These are phyloP conservation scores for Trichosporon sp. DNA, from an alignment of 1,284 basidiomycete species.

Conservation along the genomic window DNA sequence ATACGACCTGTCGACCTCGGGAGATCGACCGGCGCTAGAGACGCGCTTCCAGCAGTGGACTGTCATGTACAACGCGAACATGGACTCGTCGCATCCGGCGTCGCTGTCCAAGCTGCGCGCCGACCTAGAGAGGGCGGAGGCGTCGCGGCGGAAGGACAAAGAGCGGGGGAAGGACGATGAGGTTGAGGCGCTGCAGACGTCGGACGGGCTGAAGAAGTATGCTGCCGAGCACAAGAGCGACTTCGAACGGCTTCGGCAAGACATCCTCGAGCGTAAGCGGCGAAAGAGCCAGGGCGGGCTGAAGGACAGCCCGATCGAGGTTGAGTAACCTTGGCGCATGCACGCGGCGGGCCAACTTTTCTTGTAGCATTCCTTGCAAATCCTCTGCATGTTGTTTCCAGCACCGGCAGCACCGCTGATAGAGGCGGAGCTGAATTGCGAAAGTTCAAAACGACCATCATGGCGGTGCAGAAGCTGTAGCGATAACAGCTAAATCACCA, in stretches of 20 bases:
- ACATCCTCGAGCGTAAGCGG: slow-evolving; percentile 39
- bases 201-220: slow-evolving; percentile 36
- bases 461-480: background rate
- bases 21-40: slow-evolving; percentile 38
- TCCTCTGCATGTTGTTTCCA: background rate
- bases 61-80: slow-evolving; percentile 45
- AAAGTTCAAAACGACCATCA: background rate
- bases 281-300: slow-evolving; percentile 14
- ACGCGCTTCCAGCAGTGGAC: slow-evolving; percentile 46
- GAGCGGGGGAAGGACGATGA: slow-evolving; percentile 40
- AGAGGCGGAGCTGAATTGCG: background rate
- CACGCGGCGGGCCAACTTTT: background rate
- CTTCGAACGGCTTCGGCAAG: slow-evolving; percentile 39
- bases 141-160: slow-evolving; percentile 33
- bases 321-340: slow-evolving; percentile 26
- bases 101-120: slow-evolving; percentile 41
- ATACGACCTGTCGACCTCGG: slow-evolving; percentile 37
- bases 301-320: slow-evolving; percentile 38
- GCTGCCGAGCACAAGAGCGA: slow-evolving; percentile 36
- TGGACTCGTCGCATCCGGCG: slow-evolving; percentile 30
- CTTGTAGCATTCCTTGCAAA: background rate
- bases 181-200: slow-evolving; percentile 32
- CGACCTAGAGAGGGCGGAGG: slow-evolving; percentile 34
- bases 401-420: background rate
- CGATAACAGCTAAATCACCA: background rate